Evolutionary conservation across 2,329 filamentous ascomycete species (phyloP).

Genomic region (Trematosphaeria pertusa): DNA sequence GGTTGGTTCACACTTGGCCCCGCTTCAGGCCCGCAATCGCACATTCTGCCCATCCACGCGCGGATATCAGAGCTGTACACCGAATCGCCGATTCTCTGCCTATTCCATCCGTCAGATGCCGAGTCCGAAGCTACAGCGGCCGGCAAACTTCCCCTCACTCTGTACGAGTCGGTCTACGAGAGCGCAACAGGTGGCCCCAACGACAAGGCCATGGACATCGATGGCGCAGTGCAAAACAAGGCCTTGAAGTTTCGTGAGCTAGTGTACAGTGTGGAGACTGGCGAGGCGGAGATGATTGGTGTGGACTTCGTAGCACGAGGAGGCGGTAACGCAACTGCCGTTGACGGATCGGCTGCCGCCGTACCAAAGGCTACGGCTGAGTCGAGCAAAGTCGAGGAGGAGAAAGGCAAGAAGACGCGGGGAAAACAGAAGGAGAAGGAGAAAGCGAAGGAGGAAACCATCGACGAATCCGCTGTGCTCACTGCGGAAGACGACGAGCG

Average conservation of each 20-base stretch:
- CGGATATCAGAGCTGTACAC: conserved; percentile 78
- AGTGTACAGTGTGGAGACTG: conserved; percentile 87
- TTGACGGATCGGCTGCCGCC: conserved; percentile 41
- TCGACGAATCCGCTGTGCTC: conserved; percentile 49
- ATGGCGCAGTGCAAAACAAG: conserved; percentile 62
- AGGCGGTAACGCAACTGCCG: conserved; percentile 77
- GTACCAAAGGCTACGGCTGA: conserved; percentile 15
- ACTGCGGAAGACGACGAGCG: conserved; percentile 70
- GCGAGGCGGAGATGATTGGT: conserved; percentile 96
- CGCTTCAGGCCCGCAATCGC: conserved; percentile 70
- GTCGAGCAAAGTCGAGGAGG: conserved; percentile 47
- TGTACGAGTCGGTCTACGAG: conserved; percentile 78
- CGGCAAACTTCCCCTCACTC: conserved; percentile 84
- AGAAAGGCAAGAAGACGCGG: conserved; percentile 58
- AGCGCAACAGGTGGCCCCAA: conserved; percentile 39
- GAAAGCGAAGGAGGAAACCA: conserved; percentile 52
- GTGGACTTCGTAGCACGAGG: conserved; percentile 91
- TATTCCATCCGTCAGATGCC: conserved; percentile 76
- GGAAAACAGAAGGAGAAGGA: conserved; percentile 59
- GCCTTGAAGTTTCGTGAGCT: conserved; percentile 79
- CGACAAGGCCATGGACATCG: conserved; percentile 63
- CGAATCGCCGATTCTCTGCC: conserved; percentile 85
- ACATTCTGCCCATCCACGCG: conserved; percentile 76
- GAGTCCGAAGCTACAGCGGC: conserved; percentile 63
- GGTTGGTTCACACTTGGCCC: conserved; percentile 89